Base-by-base conservation (phyloP, 495 filamentous ascomycete genomes). In the Podospora pseudoanserina region DNA sequence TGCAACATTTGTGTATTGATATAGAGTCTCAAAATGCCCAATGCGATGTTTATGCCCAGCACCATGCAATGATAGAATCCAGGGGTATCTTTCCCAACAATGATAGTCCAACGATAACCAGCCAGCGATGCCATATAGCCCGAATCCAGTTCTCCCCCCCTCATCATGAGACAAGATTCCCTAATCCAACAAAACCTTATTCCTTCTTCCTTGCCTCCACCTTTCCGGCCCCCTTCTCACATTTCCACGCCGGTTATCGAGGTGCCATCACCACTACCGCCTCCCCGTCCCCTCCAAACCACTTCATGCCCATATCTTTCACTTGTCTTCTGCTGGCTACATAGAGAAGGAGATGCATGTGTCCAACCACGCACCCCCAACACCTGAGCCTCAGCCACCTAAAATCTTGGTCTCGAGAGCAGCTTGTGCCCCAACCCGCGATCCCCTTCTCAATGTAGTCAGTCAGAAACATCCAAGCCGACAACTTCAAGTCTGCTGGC, bases 401-500 rank as follows among this genome's bases (percentile, higher is more conserved):
- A 56, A 89, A 77, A 0, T 71, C 71, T 11, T 32, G 19, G 34
- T 81, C 77, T 19, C 79, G 76, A 60, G 30, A 63, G 53, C 80
- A 80, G 67, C 83, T 85, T 0, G 91, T 83, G 0, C 89, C 90
- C 89, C 90, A 92, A 0, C 91, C 91, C 0, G 88, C 89, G 20
- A 80, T 72, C 0, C 85, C 88, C 19, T 81, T 80, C 2, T 79
- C 79, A 11, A 93, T 72, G 68, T 88, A 89, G 3, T 86, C 82
- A 0, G 75, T 77, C 4, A 94, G 74, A 64, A 86, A 91, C 2
- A 75, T 68, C 91, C 91, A 93, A 64, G 87, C 86, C 9, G 84
- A 78, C 5, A 65, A 67, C 32, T 80, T 80, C 5, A 81, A 72
- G 0, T 72, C 72, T 5, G 70, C 32, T 5, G 75, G 70, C 85